These are phyloP conservation scores for Phialocephala sp. DNA, from an alignment of 2,329 filamentous ascomycete genomes.

Conservation along the genomic window DNA sequence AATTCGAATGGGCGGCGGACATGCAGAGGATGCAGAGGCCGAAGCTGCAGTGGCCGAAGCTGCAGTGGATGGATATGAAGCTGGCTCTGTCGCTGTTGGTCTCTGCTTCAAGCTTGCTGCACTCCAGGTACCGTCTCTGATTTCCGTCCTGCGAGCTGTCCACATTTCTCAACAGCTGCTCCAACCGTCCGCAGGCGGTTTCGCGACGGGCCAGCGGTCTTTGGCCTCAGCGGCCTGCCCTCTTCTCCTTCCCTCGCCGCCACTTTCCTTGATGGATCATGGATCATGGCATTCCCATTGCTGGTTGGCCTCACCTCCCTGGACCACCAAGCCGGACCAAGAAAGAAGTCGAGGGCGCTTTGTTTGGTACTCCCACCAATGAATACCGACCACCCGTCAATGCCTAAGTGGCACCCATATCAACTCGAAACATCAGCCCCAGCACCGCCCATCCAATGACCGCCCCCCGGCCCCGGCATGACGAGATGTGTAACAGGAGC, in stretches of 20 bases:
- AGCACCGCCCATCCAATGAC: slow-evolving; percentile 12
- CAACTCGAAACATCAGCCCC: slow-evolving; percentile 29
- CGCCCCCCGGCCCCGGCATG: background rate
- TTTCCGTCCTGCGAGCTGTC: background rate
- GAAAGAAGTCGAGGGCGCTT: background rate
- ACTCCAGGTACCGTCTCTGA: background rate
- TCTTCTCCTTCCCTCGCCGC: background rate
- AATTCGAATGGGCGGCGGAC: background rate
- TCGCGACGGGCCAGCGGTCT: background rate
- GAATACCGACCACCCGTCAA: slow-evolving; percentile 3
- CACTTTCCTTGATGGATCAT: slow-evolving; percentile 5
- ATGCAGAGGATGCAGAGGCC: background rate
- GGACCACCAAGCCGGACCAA: too few species aligned
- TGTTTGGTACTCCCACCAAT: slow-evolving; percentile 9
- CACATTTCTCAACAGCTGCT: background rate
- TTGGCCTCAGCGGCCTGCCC: background rate
- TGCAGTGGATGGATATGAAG: background rate
- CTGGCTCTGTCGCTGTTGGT: background rate
- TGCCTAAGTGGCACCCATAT: slow-evolving; percentile 12
- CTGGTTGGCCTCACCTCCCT: background rate
- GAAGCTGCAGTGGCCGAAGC: background rate
- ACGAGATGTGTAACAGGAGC: slow-evolving; percentile 25
- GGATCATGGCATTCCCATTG: background rate
- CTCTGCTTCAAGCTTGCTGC: background rate
- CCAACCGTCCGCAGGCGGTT: background rate